A percentile compares a stretch with the other conserved stretches of the same genome.
Evolutionary conservation across 164 flowering plant genomes (phyloP).

Genomic region (Amborella trichopoda): DNA sequence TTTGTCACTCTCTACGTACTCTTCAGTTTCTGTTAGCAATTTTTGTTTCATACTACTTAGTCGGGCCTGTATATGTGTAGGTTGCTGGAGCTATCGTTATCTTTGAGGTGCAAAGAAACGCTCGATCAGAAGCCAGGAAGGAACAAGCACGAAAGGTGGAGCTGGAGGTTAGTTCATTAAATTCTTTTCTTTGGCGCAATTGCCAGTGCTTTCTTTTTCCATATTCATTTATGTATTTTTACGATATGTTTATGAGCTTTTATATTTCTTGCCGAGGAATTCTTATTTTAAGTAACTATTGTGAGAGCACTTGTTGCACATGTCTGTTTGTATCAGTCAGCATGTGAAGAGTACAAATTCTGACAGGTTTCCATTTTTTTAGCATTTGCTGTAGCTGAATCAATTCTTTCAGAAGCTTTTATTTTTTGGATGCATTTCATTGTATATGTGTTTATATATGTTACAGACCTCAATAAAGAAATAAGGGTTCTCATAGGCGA

Average conservation of each 20-base stretch:
- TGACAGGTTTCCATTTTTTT: neutral
- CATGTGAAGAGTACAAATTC: neutral
- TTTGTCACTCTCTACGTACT: no score
- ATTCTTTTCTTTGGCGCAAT: neutral
- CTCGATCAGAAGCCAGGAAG: slow-evolving; percentile 73
- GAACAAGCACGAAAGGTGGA: slow-evolving; percentile 59
- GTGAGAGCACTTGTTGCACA: neutral
- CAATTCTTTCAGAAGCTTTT: neutral
- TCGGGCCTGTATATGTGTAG: no score
- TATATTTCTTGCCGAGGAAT: no score
- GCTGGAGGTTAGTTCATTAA: slow-evolving; percentile 31
- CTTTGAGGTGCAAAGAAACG: slow-evolving; percentile 74
- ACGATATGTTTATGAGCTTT: neutral
- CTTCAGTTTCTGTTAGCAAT: no score
- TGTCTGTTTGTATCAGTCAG: neutral
- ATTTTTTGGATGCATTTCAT: no score
- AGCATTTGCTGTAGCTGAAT: neutral
- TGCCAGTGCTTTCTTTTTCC: neutral
- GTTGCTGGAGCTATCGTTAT: slow-evolving; percentile 70
- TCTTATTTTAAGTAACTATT: neutral
- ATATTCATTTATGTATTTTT: no score
- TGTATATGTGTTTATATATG: no score
- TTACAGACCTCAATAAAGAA: no score
- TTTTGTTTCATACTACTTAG: no score
- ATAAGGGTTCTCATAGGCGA: no score